Evolutionary conservation across 1,139 yeast species (phyloP).

Genomic region (Kodamaea derodonti): DNA sequence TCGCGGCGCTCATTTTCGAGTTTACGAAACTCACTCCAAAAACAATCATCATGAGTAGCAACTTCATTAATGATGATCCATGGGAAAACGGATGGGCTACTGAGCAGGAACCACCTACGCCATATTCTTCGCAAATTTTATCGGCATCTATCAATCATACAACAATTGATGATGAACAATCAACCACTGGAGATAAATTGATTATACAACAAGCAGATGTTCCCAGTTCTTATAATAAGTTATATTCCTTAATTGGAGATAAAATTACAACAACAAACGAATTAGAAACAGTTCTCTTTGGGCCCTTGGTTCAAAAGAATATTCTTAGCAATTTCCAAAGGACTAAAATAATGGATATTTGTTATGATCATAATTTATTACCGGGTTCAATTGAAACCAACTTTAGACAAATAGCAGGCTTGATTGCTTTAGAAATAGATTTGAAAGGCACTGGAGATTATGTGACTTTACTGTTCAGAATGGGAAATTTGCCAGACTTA

Average conservation of each 20-base stretch:
- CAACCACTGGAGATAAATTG: background rate
- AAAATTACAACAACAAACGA: conserved; percentile 25
- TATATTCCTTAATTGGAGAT: conserved; percentile 18
- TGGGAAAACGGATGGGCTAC: conserved; percentile 44
- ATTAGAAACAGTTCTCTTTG: conserved; percentile 28
- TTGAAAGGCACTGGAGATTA: conserved; percentile 41
- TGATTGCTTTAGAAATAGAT: conserved; percentile 40
- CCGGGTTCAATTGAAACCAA: conserved; percentile 29
- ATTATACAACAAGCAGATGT: conserved; percentile 7
- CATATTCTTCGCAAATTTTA: conserved; percentile 12
- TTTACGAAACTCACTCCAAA: background rate
- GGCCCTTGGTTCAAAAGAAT: conserved; percentile 25
- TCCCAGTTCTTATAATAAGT: conserved; percentile 23
- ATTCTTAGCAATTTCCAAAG: conserved; percentile 31
- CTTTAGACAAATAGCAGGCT: conserved; percentile 35
- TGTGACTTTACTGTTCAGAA: conserved; percentile 39
- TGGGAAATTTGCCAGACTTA: conserved; percentile 33
- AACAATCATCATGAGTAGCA: conserved; percentile 1
- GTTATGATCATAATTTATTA: conserved; percentile 36
- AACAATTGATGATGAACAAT: background rate
- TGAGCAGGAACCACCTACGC: conserved; percentile 7
- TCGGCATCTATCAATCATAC: conserved; percentile 4
- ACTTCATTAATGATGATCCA: conserved; percentile 27
- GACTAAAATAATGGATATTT: conserved; percentile 29
- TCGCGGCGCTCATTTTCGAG: background rate